Base-by-base conservation (phyloP, 2,329 filamentous ascomycete genomes). In the Claviceps spartinae region DNA sequence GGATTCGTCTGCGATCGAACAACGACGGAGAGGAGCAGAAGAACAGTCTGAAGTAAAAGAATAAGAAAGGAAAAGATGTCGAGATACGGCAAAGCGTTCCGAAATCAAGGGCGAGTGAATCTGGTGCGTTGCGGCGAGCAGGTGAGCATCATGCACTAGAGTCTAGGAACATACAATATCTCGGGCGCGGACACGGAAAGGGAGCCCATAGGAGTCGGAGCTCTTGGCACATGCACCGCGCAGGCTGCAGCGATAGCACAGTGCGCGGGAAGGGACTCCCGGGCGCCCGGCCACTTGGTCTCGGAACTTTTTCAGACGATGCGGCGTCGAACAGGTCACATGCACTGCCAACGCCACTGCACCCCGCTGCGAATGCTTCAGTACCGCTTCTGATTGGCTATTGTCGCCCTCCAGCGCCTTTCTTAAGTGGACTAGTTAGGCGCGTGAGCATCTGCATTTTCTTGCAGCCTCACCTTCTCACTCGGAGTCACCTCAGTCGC, bases 371-470 rank as follows among this genome's bases (percentile, higher is more conserved):
- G 26, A 30, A 9, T 30, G 26, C 8, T 30, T 8, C 3, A 30
- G 1, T 3, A 34, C 4, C 9, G 9, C 30, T 11, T 34, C 30
- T 43, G 5, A 56, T 55, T 55, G 54, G 55, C 53, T 22, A n/a
- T 36, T 41, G 18, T 13, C 20, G 14, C 41, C 20, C 13, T 7
- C 42, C 42, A 44, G 5, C 20, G 30, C 30, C 30, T 34, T 34
- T 4, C 4, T 34, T 34, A 34, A 34, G 30, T 34, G 30, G 30
- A 34, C 9, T 11, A 34, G 30, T 34, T 51, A 22, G 20, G 52
- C 56, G 54, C 56, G 56, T 57, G 56, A 57, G 50, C 54, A 53
- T 9, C 46, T 30, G 38, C 38, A 26, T 51, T 54, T 49, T 53
- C 44, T 43, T 34, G 18, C 34, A 18, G 43, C 34, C n/a, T 37